Base-by-base conservation (phyloP, 345 rosid genomes). In the Odontarrhena argentea region DNA sequence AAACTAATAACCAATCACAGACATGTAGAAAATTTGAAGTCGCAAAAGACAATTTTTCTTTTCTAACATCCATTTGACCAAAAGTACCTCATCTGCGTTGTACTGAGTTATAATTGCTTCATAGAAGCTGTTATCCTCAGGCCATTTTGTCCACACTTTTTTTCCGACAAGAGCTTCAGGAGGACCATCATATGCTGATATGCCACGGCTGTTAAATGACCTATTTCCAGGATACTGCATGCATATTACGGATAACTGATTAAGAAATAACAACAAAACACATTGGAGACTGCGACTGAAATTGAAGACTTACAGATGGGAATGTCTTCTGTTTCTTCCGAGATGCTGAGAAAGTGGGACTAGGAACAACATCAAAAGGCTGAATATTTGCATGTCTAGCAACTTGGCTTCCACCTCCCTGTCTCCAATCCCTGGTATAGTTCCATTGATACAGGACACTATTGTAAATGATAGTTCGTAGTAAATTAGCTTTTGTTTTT, bases 101-200 rank as follows among this genome's bases (percentile, higher is more conserved):
- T 87, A 86, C 55, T 86, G 85, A n/a, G 96, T 87, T 60, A 94
- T 84, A 65, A 86, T 85, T 73, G 99, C 99, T 82, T 88, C 87
- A 52, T 94, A 94, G 74, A 91, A 94, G 77, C 54, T 79, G 74
- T 91, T 88, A 70, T 94, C 99, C 45, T 83, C 97, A 55, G 99
- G 99, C 97, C 99, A 94, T 74, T 83, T 88, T 46, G 99, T 94
- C 99, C 95, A 86, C n/a, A 91, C 92, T 80, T 81, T 87, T 82
- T 83, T 87, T 67, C 99, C 99, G 49, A 94, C 69, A 49, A 86
- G 75, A 47, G 78, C 73, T 74, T 85, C 91, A 67, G 82, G 75
- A 61, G 78, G 79, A 22, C 77, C 89, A 22, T 78, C 89, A 86
- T 76, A 84, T 69, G 77, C 75, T n/a, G 73, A 55, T 73, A 79